Conservation (phyloP, 148 eudicot genomes). For the Silene latifolia region DNA sequence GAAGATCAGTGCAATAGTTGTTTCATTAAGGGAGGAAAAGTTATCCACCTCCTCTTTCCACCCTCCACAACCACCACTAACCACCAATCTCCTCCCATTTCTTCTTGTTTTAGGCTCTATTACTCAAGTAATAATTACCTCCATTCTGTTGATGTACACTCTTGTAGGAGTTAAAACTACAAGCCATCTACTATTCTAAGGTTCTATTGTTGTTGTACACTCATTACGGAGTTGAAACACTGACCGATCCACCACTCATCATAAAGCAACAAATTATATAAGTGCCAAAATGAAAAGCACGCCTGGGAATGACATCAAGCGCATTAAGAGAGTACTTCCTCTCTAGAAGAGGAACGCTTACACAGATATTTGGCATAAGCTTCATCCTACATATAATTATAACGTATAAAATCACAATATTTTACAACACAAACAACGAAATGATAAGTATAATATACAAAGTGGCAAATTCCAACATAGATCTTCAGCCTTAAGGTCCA, state of each 20-base stretch:
- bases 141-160: no score
- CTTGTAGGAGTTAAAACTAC: no score
- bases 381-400: conserved; percentile 53
- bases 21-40: no score
- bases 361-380: conserved; percentile 67
- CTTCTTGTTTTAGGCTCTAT: no score
- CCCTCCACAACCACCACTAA: no score
- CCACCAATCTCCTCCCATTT: no score
- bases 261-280: not conserved
- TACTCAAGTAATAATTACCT: no score
- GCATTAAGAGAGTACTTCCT: conserved; percentile 44
- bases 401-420: not conserved
- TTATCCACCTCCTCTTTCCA: no score
- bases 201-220: not conserved
- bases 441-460: conserved; percentile 3
- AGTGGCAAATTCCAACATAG: not conserved
- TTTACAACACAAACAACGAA: not conserved
- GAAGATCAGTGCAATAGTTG: no score
- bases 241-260: not conserved
- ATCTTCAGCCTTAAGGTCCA: conserved; percentile 1
- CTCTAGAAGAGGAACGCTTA: conserved; percentile 61
- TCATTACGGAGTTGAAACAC: not conserved
- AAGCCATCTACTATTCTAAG: no score
- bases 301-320: conserved; percentile 60
- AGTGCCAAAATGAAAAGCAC: conserved; percentile 15